Conservation (phyloP, 345 rosid species). For the Syzygium jambos region DNA sequence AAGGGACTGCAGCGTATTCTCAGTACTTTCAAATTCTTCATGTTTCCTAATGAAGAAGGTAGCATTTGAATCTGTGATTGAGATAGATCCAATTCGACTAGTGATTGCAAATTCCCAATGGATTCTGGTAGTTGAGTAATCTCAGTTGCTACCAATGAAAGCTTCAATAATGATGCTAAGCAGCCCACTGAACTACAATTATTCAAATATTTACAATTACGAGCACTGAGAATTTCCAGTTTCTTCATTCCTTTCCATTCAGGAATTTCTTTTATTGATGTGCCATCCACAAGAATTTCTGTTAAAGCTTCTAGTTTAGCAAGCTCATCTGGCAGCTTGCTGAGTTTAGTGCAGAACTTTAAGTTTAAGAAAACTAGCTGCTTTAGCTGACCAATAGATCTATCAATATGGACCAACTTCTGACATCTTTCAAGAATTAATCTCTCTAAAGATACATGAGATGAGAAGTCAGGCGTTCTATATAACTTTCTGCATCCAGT, state of each 20-base stretch:
- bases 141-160: rapidly evolving
- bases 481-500: background rate
- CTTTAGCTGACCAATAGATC: background rate
- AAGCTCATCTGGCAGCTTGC: rapidly evolving
- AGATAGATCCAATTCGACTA: too few species aligned
- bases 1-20: rapidly evolving
- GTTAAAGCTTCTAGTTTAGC: rapidly evolving
- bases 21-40: background rate
- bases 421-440: background rate
- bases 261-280: background rate
- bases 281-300: rapidly evolving
- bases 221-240: background rate
- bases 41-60: background rate
- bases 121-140: too few species aligned
- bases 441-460: background rate
- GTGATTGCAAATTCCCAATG: background rate
- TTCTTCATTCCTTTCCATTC: background rate
- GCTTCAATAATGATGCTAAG: background rate
- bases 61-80: rapidly evolving
- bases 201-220: background rate
- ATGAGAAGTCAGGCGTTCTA: background rate
- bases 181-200: background rate
- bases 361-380: background rate
- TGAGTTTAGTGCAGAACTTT: background rate
- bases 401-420: background rate